phyloP scores from a whole-genome alignment of 2,329 filamentous ascomycete species.

The Xylaria sp. region DNA sequence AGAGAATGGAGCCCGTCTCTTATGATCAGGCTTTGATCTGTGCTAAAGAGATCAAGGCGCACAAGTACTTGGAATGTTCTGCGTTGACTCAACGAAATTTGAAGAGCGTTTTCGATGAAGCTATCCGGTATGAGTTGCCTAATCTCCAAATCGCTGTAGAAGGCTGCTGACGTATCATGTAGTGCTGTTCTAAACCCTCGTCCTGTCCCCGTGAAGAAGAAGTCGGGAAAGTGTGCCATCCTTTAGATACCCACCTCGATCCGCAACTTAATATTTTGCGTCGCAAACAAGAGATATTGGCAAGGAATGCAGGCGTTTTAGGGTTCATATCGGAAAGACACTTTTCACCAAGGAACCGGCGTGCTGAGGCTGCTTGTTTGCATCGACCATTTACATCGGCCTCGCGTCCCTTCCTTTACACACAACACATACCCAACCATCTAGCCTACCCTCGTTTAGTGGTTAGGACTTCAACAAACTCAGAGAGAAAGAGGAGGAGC shows the following conservation, averaged over 20 bases:
- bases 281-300: constrained; percentile 44
- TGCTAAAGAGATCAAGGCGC: constrained; percentile 92
- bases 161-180: constrained; percentile 37
- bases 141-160: constrained; percentile 42
- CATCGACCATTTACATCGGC: constrained; percentile 40
- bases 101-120: constrained; percentile 99
- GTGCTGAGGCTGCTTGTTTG: constrained; percentile 42
- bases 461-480: constrained; percentile 19
- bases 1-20: constrained; percentile 96
- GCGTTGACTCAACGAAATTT: constrained; percentile 95
- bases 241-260: constrained; percentile 58
- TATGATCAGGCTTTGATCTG: constrained; percentile 91
- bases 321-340: constrained; percentile 48
- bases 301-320: constrained; percentile 47
- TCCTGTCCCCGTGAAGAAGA: constrained; percentile 65
- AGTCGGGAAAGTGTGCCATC: constrained; percentile 75
- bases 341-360: constrained; percentile 43
- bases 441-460: constrained; percentile 21
- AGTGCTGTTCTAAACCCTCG: constrained; percentile 79
- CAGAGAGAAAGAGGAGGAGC: constrained; percentile 21
- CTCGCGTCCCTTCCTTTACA: constrained; percentile 34
- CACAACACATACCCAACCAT: constrained; percentile 31
- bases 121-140: constrained; percentile 80
- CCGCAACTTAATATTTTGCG: constrained; percentile 42
- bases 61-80: constrained; percentile 98